Conservation (phyloP, 139 green algal genomes). For the Gonium pectorale region DNA sequence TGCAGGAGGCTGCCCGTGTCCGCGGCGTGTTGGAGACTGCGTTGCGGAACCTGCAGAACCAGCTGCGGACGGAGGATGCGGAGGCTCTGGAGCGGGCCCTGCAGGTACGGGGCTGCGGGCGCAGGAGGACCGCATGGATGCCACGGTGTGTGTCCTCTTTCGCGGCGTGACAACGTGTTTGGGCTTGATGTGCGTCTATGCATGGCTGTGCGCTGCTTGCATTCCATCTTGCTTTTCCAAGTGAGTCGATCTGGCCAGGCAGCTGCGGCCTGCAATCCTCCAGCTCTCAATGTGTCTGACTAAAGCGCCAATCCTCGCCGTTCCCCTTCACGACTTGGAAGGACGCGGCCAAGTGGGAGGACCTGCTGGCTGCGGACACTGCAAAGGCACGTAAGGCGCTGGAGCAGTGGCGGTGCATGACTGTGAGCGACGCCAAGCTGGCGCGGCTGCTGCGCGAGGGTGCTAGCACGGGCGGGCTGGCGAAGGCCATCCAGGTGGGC, state of each 20-base stretch:
- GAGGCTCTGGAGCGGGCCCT: slow-evolving; percentile 66
- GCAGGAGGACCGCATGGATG: too few species aligned
- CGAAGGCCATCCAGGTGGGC: slow-evolving; percentile 63
- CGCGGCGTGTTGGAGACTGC: slow-evolving; percentile 63
- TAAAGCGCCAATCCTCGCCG: not conserved
- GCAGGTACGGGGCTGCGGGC: slow-evolving; percentile 20
- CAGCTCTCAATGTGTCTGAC: not conserved
- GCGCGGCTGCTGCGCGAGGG: slow-evolving; percentile 61
- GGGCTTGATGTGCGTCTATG: too few species aligned
- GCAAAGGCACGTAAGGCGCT: slow-evolving; percentile 62
- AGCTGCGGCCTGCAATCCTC: too few species aligned
- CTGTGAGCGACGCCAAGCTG: slow-evolving; percentile 74
- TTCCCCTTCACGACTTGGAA: not conserved
- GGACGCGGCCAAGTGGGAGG: slow-evolving; percentile 53
- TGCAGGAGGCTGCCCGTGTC: slow-evolving; percentile 62
- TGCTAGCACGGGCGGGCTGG: slow-evolving; percentile 47
- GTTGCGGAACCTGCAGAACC: slow-evolving; percentile 58
- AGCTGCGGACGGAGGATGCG: slow-evolving; percentile 54
- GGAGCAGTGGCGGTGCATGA: slow-evolving; percentile 64
- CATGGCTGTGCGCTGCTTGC: too few species aligned
- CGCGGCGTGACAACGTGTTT: too few species aligned
- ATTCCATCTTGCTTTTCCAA: too few species aligned
- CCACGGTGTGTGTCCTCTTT: too few species aligned
- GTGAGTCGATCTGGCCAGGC: too few species aligned
- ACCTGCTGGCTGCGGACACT: slow-evolving; percentile 69